Base-by-base conservation (phyloP, 208 protist genomes). In the Acanthamoeba triangularis region DNA sequence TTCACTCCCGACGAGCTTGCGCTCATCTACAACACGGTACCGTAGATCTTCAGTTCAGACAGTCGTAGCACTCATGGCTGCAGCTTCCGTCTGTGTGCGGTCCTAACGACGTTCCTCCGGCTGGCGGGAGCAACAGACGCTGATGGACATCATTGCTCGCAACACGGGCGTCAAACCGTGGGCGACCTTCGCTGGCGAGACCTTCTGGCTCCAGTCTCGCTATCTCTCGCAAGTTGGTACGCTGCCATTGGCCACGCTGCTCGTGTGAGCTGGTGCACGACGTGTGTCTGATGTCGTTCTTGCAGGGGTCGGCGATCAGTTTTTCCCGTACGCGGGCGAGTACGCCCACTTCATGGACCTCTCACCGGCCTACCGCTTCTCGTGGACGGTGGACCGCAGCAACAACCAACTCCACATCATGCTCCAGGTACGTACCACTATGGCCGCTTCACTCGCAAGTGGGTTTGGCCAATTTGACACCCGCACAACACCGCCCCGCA, bases 11-110 rank as follows among this genome's bases (percentile, higher is more conserved):
- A 47, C 41, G 88, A 93, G n/a, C 37, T 72, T 18, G 56, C 88
- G 20, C 35, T 56, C 7, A 78, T 93, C 30, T 93, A 93, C 67
- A 78, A 74, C 67, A 93, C 88, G 8, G 88, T 93, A 93, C 63
- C n/a, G n/a, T n/a, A 6, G 3, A n/a, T 3, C 33, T 16, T 74
- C 33, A 14, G 8, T 78, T 20, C 14, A n/a, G n/a, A n/a, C n/a
- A n/a, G 14, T 35, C 65, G 23, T 37, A 72, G 11, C 23, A 3
- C 30, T 0, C 1, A 7, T 72, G 23, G 23, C 65, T 72, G 14
- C 20, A 25, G 16, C n/a, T 23, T 78, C 20, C 18, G 23, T 63
- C 59, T 63, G 3, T 25, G 11, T 63, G 35, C 18, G 18, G 7
- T 23, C 65, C 28, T 23, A 52, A 52, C 11, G 49, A 52, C 49